These are phyloP conservation scores for Helotiales sp. DNA, from an alignment of 2,329 filamentous ascomycete genomes.

Conservation along the genomic window DNA sequence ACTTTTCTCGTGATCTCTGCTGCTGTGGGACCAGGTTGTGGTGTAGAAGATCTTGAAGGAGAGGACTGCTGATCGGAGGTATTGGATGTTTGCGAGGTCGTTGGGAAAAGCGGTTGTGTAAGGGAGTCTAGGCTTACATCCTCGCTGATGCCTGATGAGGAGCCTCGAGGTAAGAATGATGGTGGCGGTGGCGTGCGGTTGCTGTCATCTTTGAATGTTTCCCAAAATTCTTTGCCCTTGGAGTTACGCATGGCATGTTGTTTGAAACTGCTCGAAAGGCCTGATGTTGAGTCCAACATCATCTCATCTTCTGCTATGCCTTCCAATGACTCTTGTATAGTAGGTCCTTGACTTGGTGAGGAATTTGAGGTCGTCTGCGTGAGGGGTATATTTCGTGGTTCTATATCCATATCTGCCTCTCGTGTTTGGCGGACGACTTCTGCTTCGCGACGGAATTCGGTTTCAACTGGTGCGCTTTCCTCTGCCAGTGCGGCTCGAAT, in stretches of 20 bases:
- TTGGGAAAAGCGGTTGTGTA: conserved; percentile 31
- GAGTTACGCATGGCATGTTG: conserved; percentile 72
- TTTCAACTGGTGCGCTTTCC: conserved; percentile 83
- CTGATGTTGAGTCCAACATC: conserved; percentile 53
- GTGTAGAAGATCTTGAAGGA: conserved; percentile 33
- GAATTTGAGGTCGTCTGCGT: conserved; percentile 60
- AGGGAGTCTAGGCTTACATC: conserved; percentile 52
- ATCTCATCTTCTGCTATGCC: conserved; percentile 70
- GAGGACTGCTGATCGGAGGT: conserved; percentile 30
- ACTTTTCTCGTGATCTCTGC: conserved; percentile 78
- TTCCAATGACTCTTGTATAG: conserved; percentile 63
- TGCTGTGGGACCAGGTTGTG: conserved; percentile 55
- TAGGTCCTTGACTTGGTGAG: conserved; percentile 65
- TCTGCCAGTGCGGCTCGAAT: conserved; percentile 88
- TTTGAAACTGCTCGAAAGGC: conserved; percentile 68
- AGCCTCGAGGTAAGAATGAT: conserved; percentile 56
- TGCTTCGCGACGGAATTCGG: conserved; percentile 85
- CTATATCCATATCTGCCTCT: conserved; percentile 75
- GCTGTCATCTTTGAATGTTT: conserved; percentile 70
- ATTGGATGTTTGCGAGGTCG: conserved; percentile 9
- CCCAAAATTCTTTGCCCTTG: conserved; percentile 75
- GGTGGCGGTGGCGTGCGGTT: conserved; percentile 54
- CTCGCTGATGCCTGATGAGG: conserved; percentile 63
- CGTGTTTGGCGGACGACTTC: conserved; percentile 95
- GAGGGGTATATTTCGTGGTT: conserved; percentile 46